Base-by-base conservation (phyloP, 139 green algal species). In the Chlorella sorokiniana region DNA sequence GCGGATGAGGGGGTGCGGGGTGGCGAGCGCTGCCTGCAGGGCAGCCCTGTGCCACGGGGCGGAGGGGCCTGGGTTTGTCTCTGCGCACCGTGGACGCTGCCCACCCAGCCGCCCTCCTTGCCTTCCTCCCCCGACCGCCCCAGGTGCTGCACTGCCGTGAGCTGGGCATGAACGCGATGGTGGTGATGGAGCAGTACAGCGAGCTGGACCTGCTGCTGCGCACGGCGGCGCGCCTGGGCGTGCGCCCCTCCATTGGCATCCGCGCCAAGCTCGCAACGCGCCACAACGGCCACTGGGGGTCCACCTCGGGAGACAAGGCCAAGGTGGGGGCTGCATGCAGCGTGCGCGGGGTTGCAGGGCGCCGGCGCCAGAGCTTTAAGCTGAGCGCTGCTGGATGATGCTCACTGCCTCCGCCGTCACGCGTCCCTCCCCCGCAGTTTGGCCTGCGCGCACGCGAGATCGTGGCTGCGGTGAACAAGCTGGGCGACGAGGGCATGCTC, bases 221-320 rank as follows among this genome's bases (percentile, higher is more conserved):
- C 0, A 77, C 59, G 16, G 59, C 79, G 1, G 3, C 1, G 2
- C 67, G 63, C 51, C 71, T 87, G 56, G 74, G 81, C 9, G 65
- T 87, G n/a, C 69, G 76, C 45, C 90, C 90, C 29, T 48, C 80
- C 37, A 74, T 94, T 40, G 91, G 91, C 54, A 87, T 94, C 33
- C 83, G 91, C n/a, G 89, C 89, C 22, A 88, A 90, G 76, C 87
- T 94, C 23, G 76, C 74, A 64, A 94, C 89, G 4, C 67, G 71
- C n/a, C 89, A 95, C 77, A 65, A 70, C 18, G 91, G 91, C 40
- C 91, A 95, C 75, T 94, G 91, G 91, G 91, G 89, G n/a, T 67
- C 48, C 52, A 94, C 91, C 37, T 93, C 87, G 2, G 91, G 91
- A 18, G 75, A 81, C 75, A 81, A 71, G 75, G 75, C 75, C 75